Evolutionary conservation across 805 yeast species (phyloP).

Genomic region (Candida easanensis): DNA sequence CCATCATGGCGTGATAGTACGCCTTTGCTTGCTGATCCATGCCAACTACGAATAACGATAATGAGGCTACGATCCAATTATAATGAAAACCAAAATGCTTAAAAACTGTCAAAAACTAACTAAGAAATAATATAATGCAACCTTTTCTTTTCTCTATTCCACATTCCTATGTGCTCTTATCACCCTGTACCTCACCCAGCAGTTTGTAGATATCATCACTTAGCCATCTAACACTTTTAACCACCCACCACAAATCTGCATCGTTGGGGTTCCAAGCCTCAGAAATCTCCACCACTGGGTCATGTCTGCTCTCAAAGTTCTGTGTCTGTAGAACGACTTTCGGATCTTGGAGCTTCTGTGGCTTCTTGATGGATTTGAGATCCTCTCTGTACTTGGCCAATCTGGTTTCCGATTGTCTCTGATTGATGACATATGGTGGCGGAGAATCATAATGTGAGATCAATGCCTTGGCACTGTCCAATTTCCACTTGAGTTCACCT

Average conservation of each 20-base stretch:
- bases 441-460: conserved; percentile 15
- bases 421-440: conserved; percentile 16
- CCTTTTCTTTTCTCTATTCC: no score
- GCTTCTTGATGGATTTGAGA: conserved; percentile 4
- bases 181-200: conserved; percentile 4
- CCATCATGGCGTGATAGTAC: no score
- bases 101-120: no score
- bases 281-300: conserved; percentile 23
- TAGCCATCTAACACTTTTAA: conserved; percentile 13
- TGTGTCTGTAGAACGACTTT: conserved; percentile 10
- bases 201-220: conserved; percentile 5
- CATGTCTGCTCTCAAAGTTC: conserved; percentile 20
- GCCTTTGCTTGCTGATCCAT: no score
- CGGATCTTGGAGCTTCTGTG: conserved; percentile 9
- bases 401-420: conserved; percentile 15
- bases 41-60: no score
- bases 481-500: conserved; percentile 18
- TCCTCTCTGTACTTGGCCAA: conserved; percentile 13
- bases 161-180: neutral
- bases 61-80: no score
- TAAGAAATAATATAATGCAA: no score
- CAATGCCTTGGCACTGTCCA: conserved; percentile 15
- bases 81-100: no score
- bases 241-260: conserved; percentile 21
- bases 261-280: conserved; percentile 20